These are phyloP conservation scores for Nicotiana tomentosiformis DNA, from an alignment of 257 asterid genomes.

Conservation along the genomic window DNA sequence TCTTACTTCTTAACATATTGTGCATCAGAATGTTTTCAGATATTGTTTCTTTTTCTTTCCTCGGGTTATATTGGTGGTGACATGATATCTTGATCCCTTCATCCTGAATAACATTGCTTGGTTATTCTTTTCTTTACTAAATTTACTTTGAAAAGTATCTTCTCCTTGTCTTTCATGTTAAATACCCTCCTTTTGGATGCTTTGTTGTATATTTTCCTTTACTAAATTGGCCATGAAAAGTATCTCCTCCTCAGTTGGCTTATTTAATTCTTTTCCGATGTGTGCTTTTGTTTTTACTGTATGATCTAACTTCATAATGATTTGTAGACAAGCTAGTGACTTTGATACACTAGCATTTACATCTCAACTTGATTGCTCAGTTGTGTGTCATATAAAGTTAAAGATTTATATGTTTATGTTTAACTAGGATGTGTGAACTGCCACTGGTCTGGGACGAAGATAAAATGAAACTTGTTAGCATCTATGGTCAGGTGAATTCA, in stretches of 20 bases:
- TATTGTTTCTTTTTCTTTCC: not conserved
- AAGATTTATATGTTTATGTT: not conserved
- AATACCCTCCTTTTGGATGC: not conserved
- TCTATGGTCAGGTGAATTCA: not conserved
- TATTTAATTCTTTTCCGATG: not conserved
- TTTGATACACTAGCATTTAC: not conserved
- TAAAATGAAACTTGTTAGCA: not conserved
- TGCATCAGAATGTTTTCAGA: not conserved
- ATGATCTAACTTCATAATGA: not conserved
- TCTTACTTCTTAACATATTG: constrained; percentile 4
- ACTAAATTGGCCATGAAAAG: not conserved
- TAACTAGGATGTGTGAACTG: not conserved
- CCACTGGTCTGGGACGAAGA: not conserved
- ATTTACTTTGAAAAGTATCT: not conserved
- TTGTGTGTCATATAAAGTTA: not conserved
- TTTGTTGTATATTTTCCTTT: not conserved
- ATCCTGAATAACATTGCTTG: not conserved
- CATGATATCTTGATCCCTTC: not conserved
- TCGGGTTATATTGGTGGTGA: not conserved
- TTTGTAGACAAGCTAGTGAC: not conserved
- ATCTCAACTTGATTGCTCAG: not conserved
- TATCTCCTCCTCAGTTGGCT: not conserved
- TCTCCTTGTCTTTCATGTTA: not conserved
- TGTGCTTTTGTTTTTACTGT: not conserved
- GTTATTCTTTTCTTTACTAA: not conserved